Evolutionary conservation across 805 yeast species (phyloP).

Genomic region (Candida saitoana): DNA sequence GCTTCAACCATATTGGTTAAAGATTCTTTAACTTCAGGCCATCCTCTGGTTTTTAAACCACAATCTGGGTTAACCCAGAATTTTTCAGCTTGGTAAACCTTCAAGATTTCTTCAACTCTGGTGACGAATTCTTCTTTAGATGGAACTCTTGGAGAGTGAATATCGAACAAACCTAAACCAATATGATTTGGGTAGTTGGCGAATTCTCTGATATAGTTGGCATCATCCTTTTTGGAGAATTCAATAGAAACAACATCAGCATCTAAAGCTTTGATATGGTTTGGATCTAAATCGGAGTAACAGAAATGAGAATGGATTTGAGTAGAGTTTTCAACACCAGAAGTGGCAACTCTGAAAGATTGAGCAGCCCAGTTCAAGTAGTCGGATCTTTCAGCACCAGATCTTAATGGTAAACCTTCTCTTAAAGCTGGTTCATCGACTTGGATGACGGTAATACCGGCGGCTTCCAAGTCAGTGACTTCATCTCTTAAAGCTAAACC

Average conservation of each 20-base stretch:
- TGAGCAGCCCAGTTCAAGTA: conserved; percentile 99
- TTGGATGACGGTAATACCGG: conserved; percentile 96
- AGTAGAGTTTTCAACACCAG: conserved; percentile 91
- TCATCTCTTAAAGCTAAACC: conserved; percentile 98
- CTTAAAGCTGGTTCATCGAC: conserved; percentile 99
- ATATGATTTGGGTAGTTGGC: conserved; percentile 98
- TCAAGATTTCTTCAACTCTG: conserved; percentile 90
- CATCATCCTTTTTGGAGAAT: conserved; percentile 99
- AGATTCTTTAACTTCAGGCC: conserved; percentile 95
- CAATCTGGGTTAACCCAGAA: conserved; percentile 99
- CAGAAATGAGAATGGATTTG: conserved; percentile 99
- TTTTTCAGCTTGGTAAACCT: conserved; percentile 95
- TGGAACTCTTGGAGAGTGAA: conserved; percentile 99
- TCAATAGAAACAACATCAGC: conserved; percentile 99
- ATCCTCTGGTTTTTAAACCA: conserved; percentile 99
- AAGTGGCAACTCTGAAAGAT: conserved; percentile 98
- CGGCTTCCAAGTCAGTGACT: conserved; percentile 96
- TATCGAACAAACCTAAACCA: conserved; percentile 98
- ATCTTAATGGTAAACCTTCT: conserved; percentile 99
- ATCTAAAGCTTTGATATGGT: conserved; percentile 98
- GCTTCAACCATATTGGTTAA: conserved; percentile 99
- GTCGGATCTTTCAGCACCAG: conserved; percentile 92
- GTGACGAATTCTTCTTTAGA: conserved; percentile 93
- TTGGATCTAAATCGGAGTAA: conserved; percentile 99
- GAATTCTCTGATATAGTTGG: conserved; percentile 96